A percentile compares a stretch with the other conserved stretches of the same genome.
Conservation (phyloP, 1,139 yeast species). For the Saccharomyces hybrid region DNA sequence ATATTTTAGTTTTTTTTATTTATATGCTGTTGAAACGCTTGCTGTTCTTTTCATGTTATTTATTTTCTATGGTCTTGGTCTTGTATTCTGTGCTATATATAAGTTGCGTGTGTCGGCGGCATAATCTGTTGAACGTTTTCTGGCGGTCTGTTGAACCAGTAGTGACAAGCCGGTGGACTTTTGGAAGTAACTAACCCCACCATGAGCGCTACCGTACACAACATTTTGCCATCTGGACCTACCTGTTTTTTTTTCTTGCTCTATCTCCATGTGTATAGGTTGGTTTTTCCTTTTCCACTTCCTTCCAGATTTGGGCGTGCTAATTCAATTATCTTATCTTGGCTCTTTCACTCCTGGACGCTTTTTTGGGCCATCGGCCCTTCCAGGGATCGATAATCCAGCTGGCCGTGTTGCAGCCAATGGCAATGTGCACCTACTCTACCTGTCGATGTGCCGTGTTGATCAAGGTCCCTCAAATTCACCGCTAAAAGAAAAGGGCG, state of each 20-base stretch:
- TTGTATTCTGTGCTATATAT: background rate
- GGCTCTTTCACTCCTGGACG: no score
- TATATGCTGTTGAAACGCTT: background rate
- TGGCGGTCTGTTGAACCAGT: background rate
- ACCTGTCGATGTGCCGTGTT: background rate
- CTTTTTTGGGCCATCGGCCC: background rate
- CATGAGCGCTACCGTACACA: background rate
- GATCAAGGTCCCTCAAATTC: background rate
- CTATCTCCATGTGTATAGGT: background rate
- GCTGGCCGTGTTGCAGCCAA: background rate
- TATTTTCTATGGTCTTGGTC: background rate
- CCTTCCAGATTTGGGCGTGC: no score
- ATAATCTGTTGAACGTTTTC: background rate
- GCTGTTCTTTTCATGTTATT: background rate
- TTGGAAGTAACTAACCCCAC: background rate
- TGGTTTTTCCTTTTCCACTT: background rate
- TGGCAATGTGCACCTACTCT: background rate
- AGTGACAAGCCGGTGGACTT: background rate
- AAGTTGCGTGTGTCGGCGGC: background rate
- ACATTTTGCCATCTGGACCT: background rate
- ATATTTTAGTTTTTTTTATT: background rate
- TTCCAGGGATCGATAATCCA: background rate
- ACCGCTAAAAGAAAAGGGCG: background rate
- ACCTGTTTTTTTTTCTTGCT: background rate
- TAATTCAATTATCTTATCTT: no score